phyloP scores from a whole-genome alignment of 345 rosid genomes.

The Arabidopsis thaliana region DNA sequence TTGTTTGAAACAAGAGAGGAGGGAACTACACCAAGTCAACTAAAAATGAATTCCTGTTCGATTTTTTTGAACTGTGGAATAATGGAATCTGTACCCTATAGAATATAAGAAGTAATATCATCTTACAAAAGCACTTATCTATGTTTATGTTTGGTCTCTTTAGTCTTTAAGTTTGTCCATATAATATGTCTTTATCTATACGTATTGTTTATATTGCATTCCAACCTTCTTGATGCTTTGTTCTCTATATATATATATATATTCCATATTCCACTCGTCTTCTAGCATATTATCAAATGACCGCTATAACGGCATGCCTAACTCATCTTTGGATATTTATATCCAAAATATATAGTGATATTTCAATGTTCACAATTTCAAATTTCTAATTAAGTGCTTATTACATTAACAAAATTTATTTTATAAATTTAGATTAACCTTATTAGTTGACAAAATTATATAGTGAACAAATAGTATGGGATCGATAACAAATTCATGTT shows the following conservation, averaged over 20 bases:
- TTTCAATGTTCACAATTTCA: neutral
- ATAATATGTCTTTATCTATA: neutral
- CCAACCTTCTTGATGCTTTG: conserved; percentile 27
- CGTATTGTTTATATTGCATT: conserved; percentile 7
- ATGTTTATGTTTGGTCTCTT: conserved; percentile 36
- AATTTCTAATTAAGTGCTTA: neutral
- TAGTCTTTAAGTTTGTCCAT: conserved; percentile 15
- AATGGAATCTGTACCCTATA: conserved; percentile 40
- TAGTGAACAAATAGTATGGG: neutral
- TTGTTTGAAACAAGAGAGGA: conserved; percentile 16
- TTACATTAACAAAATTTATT: neutral
- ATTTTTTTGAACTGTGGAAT: conserved; percentile 22
- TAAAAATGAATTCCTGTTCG: neutral
- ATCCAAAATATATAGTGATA: neutral
- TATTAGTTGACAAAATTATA: neutral
- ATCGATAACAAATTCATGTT: neutral
- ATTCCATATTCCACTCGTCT: conserved; percentile 24
- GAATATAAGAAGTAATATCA: conserved; percentile 33
- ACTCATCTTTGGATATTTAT: conserved; percentile 5
- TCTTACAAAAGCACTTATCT: conserved; percentile 34
- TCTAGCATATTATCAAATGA: conserved; percentile 20
- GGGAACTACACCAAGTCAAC: conserved; percentile 15
- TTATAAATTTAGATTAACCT: neutral
- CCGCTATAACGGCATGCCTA: conserved; percentile 21
- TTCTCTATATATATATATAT: conserved; percentile 5